Base-by-base conservation (phyloP, 192 early-diverging fungal species). In the Lunasporangiospora selenospora region DNA sequence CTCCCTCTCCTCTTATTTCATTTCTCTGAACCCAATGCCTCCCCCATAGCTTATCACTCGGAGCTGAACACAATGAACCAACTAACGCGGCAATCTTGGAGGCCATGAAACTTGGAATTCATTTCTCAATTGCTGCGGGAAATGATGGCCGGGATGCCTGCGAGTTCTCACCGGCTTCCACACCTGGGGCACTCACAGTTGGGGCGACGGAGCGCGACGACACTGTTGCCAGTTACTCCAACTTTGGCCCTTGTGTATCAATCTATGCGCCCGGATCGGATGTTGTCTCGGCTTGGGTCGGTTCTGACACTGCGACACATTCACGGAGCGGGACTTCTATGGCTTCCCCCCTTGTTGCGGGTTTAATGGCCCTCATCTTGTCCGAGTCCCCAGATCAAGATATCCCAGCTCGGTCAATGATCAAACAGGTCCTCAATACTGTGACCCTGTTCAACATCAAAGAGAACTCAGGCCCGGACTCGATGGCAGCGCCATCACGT, bases 261-360 rank as follows among this genome's bases (percentile, higher is more conserved):
- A 71, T 85, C 38, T 83, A 75, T 61, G 83, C 84, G 0, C 84
- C 85, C 0, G 83, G 85, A 11, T 75, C 79, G 0, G 53, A 62
- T 36, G 85, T 86, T 27, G 66, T 71, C 13, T 84, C 83, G 1
- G 82, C 81, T n/a, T 90, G 85, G 87, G 71, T 80, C 56, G 83
- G 82, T 42, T 82, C 78, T 10, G 59, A 65, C 26, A 78, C 77
- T 53, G 86, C 89, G 37, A 81, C 82, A 13, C 86, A 77, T 49
- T 37, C 57, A 5, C 57, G 89, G 44, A 89, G 87, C 27, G 92
- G 92, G 23, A 94, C 92, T 3, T 91, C 90, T 6, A 93, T 93
- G 92, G 90, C 92, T 26, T 78, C 81, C 18, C 92, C 92, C 24
- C 91, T 90, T 80, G 87, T 83, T 21, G 76, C 84, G 2, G 84